Percentiles rank a stretch among this genome's conserved stretches.
Evolutionary conservation across 768 basidiomycete genomes (phyloP).

Genomic region (Cubamyces sp.): DNA sequence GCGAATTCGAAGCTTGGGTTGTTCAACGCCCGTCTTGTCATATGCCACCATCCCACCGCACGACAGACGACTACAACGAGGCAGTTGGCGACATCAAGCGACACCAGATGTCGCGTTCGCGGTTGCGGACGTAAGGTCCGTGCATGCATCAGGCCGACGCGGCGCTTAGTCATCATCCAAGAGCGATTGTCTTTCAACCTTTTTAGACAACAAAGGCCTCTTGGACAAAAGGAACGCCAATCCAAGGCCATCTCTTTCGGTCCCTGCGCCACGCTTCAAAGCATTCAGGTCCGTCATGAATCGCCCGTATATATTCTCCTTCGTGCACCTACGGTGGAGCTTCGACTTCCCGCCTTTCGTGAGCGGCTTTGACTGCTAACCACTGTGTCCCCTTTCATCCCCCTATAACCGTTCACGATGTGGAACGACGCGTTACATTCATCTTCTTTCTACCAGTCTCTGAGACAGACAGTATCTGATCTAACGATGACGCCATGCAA

Average conservation of each 20-base stretch:
- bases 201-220: conserved; percentile 28
- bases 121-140: conserved; percentile 1
- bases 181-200: conserved; percentile 23
- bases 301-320: conserved; percentile 18
- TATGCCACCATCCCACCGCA: conserved; percentile 1
- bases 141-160: conserved; percentile 11
- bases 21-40: neutral
- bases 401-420: conserved; percentile 51
- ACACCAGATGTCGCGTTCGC: neutral
- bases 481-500: conserved; percentile 53
- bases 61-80: neutral
- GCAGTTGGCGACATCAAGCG: neutral
- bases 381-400: neutral
- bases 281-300: conserved; percentile 10
- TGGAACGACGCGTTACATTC: conserved; percentile 4
- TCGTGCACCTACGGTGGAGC: neutral
- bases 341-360: conserved; percentile 11
- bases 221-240: conserved; percentile 29
- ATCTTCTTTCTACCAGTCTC: conserved; percentile 19
- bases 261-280: conserved; percentile 12
- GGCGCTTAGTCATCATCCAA: conserved; percentile 21
- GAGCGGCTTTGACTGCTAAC: conserved; percentile 12
- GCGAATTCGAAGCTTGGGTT: neutral
- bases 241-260: conserved; percentile 21
- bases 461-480: conserved; percentile 42